Percentiles rank a stretch among this genome's conserved stretches.
Evolutionary conservation across 2,329 filamentous ascomycete species (phyloP).

Genomic region (Colletotrichum sp.): DNA sequence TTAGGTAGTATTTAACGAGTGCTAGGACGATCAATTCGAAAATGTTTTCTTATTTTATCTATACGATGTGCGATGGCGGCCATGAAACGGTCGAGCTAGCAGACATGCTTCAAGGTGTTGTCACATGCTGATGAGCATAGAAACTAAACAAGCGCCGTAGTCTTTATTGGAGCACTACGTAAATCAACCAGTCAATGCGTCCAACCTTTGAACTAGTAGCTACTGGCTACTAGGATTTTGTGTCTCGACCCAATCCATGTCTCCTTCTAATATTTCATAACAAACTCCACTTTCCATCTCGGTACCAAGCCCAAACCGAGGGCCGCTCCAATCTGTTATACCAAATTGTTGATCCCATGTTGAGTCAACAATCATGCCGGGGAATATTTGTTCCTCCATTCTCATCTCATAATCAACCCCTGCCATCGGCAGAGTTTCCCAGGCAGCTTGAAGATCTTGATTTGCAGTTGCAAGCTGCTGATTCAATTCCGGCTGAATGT

Average conservation of each 20-base stretch:
- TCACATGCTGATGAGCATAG: too few species aligned
- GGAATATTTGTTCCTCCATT: fast-evolving
- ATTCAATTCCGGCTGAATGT: fast-evolving
- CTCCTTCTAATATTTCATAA: background rate
- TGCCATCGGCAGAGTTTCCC: fast-evolving
- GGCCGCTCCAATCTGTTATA: background rate
- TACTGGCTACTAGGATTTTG: background rate
- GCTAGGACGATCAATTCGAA: too few species aligned
- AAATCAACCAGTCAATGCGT: too few species aligned
- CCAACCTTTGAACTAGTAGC: too few species aligned
- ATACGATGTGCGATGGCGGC: too few species aligned
- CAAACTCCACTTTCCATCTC: background rate
- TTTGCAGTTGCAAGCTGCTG: fast-evolving
- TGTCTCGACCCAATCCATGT: background rate
- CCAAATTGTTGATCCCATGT: background rate
- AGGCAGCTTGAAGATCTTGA: fast-evolving
- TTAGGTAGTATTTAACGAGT: fast-evolving
- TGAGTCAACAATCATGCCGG: fast-evolving
- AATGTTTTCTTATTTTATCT: too few species aligned
- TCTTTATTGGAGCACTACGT: too few species aligned
- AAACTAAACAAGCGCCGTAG: too few species aligned
- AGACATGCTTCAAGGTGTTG: too few species aligned
- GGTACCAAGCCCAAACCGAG: background rate
- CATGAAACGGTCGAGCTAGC: too few species aligned
- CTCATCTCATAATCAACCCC: fast-evolving